These are phyloP conservation scores for Lentinula novae-zelandiae DNA, from an alignment of 1,284 basidiomycete species.

Conservation along the genomic window DNA sequence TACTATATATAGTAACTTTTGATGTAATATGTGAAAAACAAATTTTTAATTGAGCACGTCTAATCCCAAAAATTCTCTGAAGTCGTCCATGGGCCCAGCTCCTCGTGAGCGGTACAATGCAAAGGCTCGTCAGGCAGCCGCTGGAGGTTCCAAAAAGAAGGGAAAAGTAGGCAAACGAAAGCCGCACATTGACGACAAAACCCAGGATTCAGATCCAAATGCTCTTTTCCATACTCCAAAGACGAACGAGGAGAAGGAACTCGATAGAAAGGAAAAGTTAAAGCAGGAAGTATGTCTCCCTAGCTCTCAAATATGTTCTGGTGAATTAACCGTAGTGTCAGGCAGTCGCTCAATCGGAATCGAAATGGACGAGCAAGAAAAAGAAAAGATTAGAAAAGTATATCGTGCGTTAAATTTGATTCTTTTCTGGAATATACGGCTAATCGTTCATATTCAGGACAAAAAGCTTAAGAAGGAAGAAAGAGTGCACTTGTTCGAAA, in stretches of 20 bases:
- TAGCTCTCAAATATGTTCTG: not conserved
- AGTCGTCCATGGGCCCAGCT: conserved; percentile 29
- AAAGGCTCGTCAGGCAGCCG: conserved; percentile 57
- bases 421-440: not conserved
- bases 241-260: conserved; percentile 57
- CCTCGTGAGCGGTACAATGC: conserved; percentile 50
- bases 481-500: conserved; percentile 66
- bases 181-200: conserved; percentile 13
- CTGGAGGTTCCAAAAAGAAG: conserved; percentile 34
- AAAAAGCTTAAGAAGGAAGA: conserved; percentile 88
- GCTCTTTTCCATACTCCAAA: conserved; percentile 56
- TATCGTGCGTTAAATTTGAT: conserved; percentile 49
- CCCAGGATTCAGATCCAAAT: conserved; percentile 46
- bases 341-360: conserved; percentile 58
- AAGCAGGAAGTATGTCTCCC: conserved; percentile 52
- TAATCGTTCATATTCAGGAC: conserved; percentile 42
- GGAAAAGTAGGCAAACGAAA: conserved; percentile 24
- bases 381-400: conserved; percentile 82
- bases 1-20: too few relatives aligned
- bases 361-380: conserved; percentile 76
- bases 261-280: conserved; percentile 55
- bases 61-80: not conserved
- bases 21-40: too few relatives aligned
- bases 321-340: conserved; percentile 22
- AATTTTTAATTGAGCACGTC: too few relatives aligned